phyloP scores from a whole-genome alignment of 495 filamentous ascomycete genomes.

The Aspergillus baeticus region DNA sequence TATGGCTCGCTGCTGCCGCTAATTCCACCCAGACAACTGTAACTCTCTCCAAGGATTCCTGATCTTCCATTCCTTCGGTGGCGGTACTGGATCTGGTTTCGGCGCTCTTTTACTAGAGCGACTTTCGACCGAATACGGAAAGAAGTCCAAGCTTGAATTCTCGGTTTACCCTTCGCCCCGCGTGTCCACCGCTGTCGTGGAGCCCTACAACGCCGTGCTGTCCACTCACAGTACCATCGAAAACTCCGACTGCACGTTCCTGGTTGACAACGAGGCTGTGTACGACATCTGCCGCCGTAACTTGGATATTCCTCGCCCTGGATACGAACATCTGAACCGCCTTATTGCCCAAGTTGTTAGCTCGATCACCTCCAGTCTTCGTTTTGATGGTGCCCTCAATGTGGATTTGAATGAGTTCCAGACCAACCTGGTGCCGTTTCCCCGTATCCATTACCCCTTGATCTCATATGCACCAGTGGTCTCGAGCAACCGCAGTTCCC shows the following conservation, averaged over 20 bases:
- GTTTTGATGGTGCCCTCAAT: constrained; percentile 88
- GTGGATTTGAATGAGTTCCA: constrained; percentile 95
- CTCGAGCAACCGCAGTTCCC: constrained; percentile 74
- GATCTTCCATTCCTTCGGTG: constrained; percentile 92
- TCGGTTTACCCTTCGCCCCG: constrained; percentile 84
- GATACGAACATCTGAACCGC: constrained; percentile 86
- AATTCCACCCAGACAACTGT: constrained; percentile 72
- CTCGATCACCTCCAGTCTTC: constrained; percentile 85
- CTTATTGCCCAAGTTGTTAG: constrained; percentile 90
- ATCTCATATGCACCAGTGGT: constrained; percentile 89
- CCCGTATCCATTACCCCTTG: constrained; percentile 87
- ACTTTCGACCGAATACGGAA: constrained; percentile 84
- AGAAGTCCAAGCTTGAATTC: constrained; percentile 95
- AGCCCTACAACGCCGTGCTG: constrained; percentile 91
- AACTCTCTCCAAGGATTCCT: constrained; percentile 86
- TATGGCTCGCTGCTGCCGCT: neutral
- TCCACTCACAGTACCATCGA: constrained; percentile 93
- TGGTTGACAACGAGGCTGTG: constrained; percentile 91
- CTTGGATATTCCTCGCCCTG: constrained; percentile 81
- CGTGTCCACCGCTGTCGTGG: constrained; percentile 83
- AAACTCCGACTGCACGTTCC: constrained; percentile 89
- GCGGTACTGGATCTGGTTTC: constrained; percentile 89
- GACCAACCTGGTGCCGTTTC: constrained; percentile 90
- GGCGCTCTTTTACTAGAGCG: constrained; percentile 85
- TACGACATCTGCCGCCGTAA: constrained; percentile 91